Evolutionary conservation across 2,329 filamentous ascomycete species (phyloP).

Genomic region (Colletotrichum liriopes): DNA sequence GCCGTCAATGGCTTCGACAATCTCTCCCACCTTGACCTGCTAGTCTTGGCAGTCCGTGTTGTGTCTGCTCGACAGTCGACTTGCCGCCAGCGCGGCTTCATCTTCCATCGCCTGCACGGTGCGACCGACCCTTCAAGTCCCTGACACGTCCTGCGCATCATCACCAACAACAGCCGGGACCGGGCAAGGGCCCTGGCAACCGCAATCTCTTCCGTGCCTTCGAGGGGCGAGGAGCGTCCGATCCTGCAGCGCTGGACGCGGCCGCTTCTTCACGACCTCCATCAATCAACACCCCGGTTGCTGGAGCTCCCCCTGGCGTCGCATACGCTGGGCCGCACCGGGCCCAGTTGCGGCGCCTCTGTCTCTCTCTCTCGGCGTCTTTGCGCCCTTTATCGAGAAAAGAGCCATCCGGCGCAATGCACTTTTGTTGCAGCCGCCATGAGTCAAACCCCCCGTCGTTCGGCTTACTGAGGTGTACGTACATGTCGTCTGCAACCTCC

Average conservation of each 20-base stretch:
- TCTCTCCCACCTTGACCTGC: neutral
- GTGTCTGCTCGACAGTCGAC: neutral
- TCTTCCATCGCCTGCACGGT: neutral
- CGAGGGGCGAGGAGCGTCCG: neutral
- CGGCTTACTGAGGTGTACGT: neutral
- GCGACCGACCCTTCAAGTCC: neutral
- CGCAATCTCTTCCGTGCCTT: neutral
- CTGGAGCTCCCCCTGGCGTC: neutral
- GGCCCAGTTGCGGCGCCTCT: no score
- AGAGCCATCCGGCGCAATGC: neutral
- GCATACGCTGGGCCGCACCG: no score
- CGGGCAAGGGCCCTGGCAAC: neutral
- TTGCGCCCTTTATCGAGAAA: neutral
- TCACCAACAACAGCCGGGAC: neutral
- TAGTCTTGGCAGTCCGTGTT: neutral
- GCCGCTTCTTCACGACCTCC: neutral
- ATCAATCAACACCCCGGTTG: neutral
- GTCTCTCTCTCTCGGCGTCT: neutral
- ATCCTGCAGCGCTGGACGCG: neutral
- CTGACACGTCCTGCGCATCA: neutral
- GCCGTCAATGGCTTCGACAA: slow-evolving; percentile 14
- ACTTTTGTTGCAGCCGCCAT: neutral
- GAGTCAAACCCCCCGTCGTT: neutral
- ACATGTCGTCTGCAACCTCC: neutral
- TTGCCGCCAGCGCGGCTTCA: neutral